Conservation (phyloP, 306 rosid species). For the Neltuma alba region DNA sequence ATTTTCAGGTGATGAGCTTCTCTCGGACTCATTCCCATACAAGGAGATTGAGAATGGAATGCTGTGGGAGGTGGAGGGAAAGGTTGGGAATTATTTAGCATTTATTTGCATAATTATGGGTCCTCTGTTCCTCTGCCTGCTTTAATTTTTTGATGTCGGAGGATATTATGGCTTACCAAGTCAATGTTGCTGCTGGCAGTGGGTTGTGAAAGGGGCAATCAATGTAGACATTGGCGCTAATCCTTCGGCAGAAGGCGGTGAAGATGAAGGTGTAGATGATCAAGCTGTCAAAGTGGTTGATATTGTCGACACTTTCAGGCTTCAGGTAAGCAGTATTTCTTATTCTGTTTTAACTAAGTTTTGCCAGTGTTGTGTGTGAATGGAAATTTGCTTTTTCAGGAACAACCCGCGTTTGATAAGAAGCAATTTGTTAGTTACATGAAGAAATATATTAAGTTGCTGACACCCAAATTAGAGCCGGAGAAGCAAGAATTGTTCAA, state of each 20-base stretch:
- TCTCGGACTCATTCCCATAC: conserved; percentile 81
- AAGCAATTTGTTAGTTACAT: conserved; percentile 70
- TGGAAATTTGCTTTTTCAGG: conserved; percentile 44
- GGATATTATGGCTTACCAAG: neutral
- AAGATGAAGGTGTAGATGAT: conserved; percentile 87
- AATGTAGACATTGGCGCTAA: conserved; percentile 91
- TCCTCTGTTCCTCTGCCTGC: neutral
- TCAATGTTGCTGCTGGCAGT: conserved; percentile 45
- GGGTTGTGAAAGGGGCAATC: conserved; percentile 93
- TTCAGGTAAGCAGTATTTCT: conserved; percentile 30
- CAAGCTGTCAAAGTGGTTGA: conserved; percentile 61
- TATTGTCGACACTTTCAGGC: conserved; percentile 57
- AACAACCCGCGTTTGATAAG: conserved; percentile 89
- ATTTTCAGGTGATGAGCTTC: conserved; percentile 73
- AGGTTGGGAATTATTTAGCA: conserved; percentile 46
- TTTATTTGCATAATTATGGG: neutral
- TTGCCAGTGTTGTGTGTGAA: conserved; percentile 2
- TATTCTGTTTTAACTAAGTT: neutral
- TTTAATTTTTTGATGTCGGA: neutral
- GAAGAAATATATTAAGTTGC: conserved; percentile 75
- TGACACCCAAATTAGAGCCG: conserved; percentile 63
- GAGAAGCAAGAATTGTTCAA: conserved; percentile 71
- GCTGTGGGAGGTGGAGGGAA: conserved; percentile 87
- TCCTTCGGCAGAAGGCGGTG: conserved; percentile 96
- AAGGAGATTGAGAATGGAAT: conserved; percentile 81